Evolutionary conservation across 2,329 filamentous ascomycete species (phyloP).

Genomic region (Beauveria varroae): DNA sequence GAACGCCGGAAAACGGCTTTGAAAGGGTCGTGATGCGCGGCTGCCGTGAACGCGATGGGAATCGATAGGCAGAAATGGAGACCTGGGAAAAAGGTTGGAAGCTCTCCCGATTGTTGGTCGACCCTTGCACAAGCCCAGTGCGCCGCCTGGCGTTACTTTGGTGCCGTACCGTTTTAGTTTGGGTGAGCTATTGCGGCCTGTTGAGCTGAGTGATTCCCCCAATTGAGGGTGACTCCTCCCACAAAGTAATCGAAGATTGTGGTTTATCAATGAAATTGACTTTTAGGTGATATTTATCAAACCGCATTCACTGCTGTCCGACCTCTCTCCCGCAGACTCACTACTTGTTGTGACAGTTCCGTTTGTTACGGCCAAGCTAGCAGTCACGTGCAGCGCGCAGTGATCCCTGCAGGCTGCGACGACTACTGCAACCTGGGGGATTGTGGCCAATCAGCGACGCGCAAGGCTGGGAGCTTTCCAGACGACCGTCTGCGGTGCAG

Average conservation of each 20-base stretch:
- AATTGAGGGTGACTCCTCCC: not conserved
- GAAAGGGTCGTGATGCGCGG: not conserved
- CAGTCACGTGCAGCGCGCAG: slow-evolving; percentile 1
- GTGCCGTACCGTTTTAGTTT: not conserved
- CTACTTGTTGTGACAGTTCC: not conserved
- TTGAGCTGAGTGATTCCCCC: not conserved
- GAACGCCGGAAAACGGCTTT: not conserved
- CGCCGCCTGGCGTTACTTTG: not conserved
- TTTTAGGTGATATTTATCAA: not conserved
- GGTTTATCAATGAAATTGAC: not conserved
- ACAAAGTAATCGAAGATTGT: not conserved
- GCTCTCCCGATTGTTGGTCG: slow-evolving; percentile 1
- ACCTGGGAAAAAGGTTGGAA: slow-evolving; percentile 2
- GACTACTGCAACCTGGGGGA: slow-evolving; percentile 1
- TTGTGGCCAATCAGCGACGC: slow-evolving; percentile 20
- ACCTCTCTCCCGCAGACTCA: not conserved
- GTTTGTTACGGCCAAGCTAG: not conserved
- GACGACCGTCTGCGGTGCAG: not conserved
- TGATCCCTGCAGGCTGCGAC: slow-evolving; percentile 2
- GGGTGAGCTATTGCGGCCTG: not conserved
- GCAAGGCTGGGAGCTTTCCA: not conserved
- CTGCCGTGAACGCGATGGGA: not conserved
- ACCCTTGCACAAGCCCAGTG: not conserved
- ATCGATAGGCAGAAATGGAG: slow-evolving; percentile 3
- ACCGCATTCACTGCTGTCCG: not conserved